These are phyloP conservation scores for Carex arenaria DNA, from an alignment of 202 grass and related monocot species.

Conservation along the genomic window DNA sequence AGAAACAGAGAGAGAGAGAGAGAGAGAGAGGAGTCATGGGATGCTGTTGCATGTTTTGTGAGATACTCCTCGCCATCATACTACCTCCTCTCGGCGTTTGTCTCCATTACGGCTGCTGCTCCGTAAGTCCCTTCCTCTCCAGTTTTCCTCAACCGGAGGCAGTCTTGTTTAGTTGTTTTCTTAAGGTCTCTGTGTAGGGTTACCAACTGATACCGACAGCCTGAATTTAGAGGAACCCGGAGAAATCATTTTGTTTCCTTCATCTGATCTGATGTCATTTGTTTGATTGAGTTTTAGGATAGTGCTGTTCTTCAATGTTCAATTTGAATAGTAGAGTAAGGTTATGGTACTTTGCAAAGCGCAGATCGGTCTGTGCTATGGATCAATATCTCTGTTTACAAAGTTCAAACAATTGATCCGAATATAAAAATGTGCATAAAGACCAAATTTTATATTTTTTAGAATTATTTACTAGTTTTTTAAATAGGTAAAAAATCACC, in stretches of 20 bases:
- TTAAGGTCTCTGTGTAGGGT: too few species aligned
- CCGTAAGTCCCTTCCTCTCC: slow-evolving; percentile 17
- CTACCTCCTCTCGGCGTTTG: slow-evolving; percentile 79
- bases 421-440: too few species aligned
- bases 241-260: background rate
- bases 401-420: too few species aligned
- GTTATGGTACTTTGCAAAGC: too few species aligned
- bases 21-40: slow-evolving; percentile 31
- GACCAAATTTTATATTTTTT: too few species aligned
- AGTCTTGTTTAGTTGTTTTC: too few species aligned
- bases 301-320: background rate
- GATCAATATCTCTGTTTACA: too few species aligned
- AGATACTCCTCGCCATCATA: slow-evolving; percentile 66
- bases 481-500: too few species aligned
- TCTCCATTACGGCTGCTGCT: slow-evolving; percentile 74
- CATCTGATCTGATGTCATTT: background rate
- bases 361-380: too few species aligned
- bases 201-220: background rate
- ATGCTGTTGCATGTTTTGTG: slow-evolving; percentile 53
- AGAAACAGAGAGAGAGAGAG: background rate
- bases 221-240: background rate
- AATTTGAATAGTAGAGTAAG: too few species aligned
- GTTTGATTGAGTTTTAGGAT: background rate
- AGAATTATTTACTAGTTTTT: too few species aligned
- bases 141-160: background rate